Conservation (phyloP, 495 filamentous ascomycete species). For the Pseudomonodictys pantanalensis region DNA sequence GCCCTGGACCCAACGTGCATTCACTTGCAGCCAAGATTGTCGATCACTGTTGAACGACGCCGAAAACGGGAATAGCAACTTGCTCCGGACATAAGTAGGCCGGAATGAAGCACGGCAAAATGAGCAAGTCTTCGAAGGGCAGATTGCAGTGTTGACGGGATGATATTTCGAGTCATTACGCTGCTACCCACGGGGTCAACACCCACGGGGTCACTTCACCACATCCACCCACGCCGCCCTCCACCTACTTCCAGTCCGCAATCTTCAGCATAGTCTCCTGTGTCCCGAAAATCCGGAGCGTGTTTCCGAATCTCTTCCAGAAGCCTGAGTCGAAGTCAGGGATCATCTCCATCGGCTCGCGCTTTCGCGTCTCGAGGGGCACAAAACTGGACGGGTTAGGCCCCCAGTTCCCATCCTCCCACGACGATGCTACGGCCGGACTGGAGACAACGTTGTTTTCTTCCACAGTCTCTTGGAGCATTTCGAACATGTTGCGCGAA, state of each 20-base stretch:
- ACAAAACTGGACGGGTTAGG: background rate
- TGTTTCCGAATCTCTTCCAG: slow-evolving; percentile 64
- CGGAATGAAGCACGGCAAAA: no score
- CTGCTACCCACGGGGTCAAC: no score
- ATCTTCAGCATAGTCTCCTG: slow-evolving; percentile 48
- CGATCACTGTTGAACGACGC: no score
- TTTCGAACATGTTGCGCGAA: background rate
- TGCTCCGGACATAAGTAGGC: no score
- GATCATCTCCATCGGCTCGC: slow-evolving; percentile 37
- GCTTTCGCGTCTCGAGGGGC: background rate
- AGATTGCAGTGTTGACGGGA: no score
- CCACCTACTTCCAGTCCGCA: slow-evolving; percentile 13
- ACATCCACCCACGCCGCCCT: background rate
- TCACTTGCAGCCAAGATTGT: no score
- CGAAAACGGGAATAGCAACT: no score
- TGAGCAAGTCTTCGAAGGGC: no score
- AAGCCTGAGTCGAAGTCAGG: slow-evolving; percentile 52
- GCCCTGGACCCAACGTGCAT: no score
- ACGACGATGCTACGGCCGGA: background rate
- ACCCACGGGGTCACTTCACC: no score
- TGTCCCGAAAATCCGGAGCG: slow-evolving; percentile 63
- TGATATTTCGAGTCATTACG: no score
- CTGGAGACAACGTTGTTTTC: background rate
- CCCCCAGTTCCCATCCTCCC: slow-evolving; percentile 5
- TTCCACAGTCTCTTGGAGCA: background rate